A percentile compares a stretch with the other conserved stretches of the same genome.
Evolutionary conservation across 257 asterid genomes (phyloP).

Genomic region (Solanum appendiculatum): DNA sequence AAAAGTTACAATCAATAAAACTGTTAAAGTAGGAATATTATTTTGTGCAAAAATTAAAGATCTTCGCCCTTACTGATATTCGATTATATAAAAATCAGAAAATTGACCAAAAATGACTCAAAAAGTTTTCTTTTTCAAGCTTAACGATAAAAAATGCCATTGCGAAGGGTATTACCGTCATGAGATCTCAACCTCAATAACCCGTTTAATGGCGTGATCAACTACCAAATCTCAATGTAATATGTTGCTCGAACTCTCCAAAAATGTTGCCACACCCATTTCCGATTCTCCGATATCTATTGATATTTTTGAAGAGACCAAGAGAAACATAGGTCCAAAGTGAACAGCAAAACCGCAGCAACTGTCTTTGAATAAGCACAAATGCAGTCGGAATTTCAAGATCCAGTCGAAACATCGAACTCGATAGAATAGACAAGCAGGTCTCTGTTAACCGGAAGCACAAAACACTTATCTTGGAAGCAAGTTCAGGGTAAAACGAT

Average conservation of each 20-base stretch:
- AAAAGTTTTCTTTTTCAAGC: not conserved
- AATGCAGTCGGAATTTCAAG: not conserved
- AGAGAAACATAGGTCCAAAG: too few relatives aligned
- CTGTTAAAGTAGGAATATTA: too few relatives aligned
- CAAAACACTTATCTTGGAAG: not conserved
- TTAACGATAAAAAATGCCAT: not conserved
- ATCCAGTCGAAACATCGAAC: not conserved
- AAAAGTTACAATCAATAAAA: too few relatives aligned
- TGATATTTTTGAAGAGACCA: too few relatives aligned
- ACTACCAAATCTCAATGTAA: too few relatives aligned
- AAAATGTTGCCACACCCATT: too few relatives aligned
- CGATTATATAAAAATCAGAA: not conserved
- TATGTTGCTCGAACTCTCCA: too few relatives aligned
- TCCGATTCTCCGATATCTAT: too few relatives aligned
- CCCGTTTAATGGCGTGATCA: not conserved
- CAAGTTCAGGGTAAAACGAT: too few relatives aligned
- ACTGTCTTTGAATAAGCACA: not conserved
- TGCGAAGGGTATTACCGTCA: not conserved
- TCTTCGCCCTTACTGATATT: not conserved
- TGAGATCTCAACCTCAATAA: not conserved
- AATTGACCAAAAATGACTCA: not conserved
- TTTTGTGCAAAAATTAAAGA: not conserved
- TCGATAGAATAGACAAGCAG: not conserved
- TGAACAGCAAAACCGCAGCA: not conserved
- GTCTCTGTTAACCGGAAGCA: not conserved